Evolutionary conservation across 2,329 filamentous ascomycete species (phyloP).

Genomic region (Fusarium albosuccineum): DNA sequence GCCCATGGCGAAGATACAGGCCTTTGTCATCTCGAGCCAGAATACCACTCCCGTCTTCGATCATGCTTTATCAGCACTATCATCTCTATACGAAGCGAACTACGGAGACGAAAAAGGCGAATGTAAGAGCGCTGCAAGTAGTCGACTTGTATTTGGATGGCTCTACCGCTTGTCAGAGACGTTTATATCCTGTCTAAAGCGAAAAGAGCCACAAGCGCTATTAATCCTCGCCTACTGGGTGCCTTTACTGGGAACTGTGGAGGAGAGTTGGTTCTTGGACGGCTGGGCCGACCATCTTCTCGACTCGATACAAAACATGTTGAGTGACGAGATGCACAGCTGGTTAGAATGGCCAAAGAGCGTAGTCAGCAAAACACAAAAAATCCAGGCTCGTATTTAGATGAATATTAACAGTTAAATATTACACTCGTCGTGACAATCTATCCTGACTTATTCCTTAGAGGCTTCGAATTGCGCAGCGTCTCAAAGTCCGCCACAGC

Average conservation of each 20-base stretch:
- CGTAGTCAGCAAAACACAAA: not conserved
- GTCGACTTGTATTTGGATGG: not conserved
- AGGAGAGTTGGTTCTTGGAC: not conserved
- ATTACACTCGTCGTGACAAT: no score
- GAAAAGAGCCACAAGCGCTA: not conserved
- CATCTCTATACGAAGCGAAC: not conserved
- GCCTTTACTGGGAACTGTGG: not conserved
- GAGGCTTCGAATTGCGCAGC: not conserved
- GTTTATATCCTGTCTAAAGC: not conserved
- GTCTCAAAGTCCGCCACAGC: conserved; percentile 4
- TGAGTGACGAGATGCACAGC: not conserved
- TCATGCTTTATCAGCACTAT: not conserved
- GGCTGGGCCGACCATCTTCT: not conserved
- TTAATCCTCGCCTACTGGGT: not conserved
- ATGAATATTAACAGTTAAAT: no score
- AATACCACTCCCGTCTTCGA: not conserved
- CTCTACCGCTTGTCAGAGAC: not conserved
- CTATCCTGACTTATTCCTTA: not conserved
- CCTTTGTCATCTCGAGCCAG: not conserved
- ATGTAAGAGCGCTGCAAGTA: not conserved
- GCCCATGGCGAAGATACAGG: not conserved
- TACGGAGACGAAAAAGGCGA: not conserved
- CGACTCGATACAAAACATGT: not conserved
- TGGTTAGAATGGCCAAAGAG: not conserved
- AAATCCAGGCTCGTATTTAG: not conserved